Conservation (phyloP, 2,329 filamentous ascomycete species). For the Fusarium sp. region DNA sequence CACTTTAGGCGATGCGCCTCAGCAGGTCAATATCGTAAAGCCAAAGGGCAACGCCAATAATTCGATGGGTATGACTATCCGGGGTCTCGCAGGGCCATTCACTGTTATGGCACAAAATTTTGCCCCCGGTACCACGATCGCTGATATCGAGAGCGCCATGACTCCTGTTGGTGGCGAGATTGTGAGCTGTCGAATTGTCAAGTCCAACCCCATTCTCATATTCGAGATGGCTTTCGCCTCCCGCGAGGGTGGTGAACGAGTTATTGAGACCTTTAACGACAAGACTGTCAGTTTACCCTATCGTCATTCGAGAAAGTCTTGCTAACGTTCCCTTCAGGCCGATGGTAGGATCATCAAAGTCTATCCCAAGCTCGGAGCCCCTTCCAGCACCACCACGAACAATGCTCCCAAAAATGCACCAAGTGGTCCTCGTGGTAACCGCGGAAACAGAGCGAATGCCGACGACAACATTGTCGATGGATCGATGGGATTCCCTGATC, state of each 20-base stretch:
- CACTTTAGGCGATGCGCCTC: conserved; percentile 49
- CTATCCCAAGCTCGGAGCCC: conserved; percentile 71
- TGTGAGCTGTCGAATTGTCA: conserved; percentile 75
- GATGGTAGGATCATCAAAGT: conserved; percentile 81
- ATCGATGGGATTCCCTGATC: conserved; percentile 66
- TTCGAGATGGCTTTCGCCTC: conserved; percentile 82
- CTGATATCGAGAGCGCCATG: conserved; percentile 87
- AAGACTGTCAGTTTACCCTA: conserved; percentile 67
- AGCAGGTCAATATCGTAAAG: conserved; percentile 55
- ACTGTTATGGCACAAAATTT: conserved; percentile 85
- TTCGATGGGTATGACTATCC: conserved; percentile 73
- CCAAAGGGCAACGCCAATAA: conserved; percentile 25
- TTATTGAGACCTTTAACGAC: conserved; percentile 82
- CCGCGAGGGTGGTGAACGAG: conserved; percentile 78
- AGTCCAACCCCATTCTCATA: conserved; percentile 77
- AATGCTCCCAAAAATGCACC: conserved; percentile 48
- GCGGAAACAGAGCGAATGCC: conserved; percentile 38
- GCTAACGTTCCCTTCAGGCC: conserved; percentile 62
- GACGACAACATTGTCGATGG: conserved; percentile 65
- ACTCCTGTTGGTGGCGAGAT: conserved; percentile 79
- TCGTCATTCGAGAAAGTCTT: background rate
- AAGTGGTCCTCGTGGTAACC: conserved; percentile 50
- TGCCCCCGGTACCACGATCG: conserved; percentile 82
- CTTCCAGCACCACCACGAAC: conserved; percentile 39
- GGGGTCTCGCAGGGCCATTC: conserved; percentile 79